Percentiles rank a stretch among this genome's conserved stretches.
Conservation (phyloP, 352 stramenopile species). For the Ophiocytium majus region DNA sequence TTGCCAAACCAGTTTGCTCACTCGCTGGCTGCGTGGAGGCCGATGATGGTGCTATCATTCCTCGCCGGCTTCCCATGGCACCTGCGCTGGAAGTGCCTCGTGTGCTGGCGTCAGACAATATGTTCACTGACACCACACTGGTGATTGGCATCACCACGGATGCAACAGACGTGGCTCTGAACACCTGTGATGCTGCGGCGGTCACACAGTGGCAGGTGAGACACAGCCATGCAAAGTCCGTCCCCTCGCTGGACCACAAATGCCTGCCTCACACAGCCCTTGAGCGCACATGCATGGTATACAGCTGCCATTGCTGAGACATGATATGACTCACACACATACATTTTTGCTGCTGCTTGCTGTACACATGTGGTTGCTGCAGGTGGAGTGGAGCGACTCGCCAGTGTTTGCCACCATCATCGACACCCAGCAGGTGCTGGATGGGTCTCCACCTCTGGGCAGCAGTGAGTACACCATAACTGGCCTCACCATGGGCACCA, state of each 20-base stretch:
- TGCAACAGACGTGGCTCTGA: not conserved
- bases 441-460: too few species aligned
- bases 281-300: too few species aligned
- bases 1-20: not conserved
- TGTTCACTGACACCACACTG: not conserved
- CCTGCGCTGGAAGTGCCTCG: conserved; percentile 45
- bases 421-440: too few species aligned
- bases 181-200: not conserved
- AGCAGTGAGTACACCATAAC: conserved; percentile 68
- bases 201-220: conserved; percentile 1
- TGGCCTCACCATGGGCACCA: conserved; percentile 74
- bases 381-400: conserved; percentile 55
- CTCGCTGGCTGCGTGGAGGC: conserved; percentile 25
- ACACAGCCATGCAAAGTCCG: too few species aligned
- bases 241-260: too few species aligned
- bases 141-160: not conserved
- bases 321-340: too few species aligned
- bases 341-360: too few species aligned
- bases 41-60: conserved; percentile 54
- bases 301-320: too few species aligned
- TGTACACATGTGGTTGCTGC: too few species aligned
- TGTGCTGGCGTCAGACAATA: conserved; percentile 1
- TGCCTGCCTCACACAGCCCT: too few species aligned
- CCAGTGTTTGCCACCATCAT: too few species aligned
- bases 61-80: conserved; percentile 33